Conservation (phyloP, 2,329 filamentous ascomycete species). For the Sporothrix mexicana region DNA sequence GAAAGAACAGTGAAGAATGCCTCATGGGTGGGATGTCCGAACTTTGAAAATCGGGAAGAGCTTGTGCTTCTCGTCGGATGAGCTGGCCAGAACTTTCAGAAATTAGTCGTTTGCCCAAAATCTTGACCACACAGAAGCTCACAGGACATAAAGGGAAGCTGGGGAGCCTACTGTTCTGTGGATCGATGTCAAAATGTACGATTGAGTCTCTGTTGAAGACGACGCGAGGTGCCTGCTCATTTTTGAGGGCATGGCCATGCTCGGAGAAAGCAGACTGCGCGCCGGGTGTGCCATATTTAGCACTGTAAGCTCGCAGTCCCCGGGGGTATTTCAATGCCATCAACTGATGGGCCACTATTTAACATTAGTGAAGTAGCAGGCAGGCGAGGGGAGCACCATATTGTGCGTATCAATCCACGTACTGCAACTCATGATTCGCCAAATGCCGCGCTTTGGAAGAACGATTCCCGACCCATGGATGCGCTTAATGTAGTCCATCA, state of each 20-base stretch:
- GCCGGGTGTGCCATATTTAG: too few species aligned
- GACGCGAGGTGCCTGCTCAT: background rate
- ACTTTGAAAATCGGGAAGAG: slow-evolving; percentile 32
- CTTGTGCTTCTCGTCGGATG: slow-evolving; percentile 14
- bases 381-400: too few species aligned
- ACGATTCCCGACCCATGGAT: background rate
- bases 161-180: slow-evolving; percentile 28
- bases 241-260: background rate
- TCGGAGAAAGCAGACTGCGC: too few species aligned
- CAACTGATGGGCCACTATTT: slow-evolving; percentile 18
- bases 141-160: background rate
- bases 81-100: slow-evolving; percentile 21
- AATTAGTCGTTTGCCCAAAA: background rate
- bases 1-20: too few species aligned
- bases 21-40: background rate
- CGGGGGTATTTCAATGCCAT: slow-evolving; percentile 28
- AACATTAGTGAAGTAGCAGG: background rate
- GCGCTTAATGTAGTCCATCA: background rate
- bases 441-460: slow-evolving; percentile 26
- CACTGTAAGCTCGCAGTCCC: background rate
- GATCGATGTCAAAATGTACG: slow-evolving; percentile 35
- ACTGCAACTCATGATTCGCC: slow-evolving; percentile 30
- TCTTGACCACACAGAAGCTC: background rate
- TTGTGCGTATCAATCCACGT: background rate
- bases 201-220: background rate